Base-by-base conservation (phyloP, 2,329 filamentous ascomycete species). In the Botrytis sinoallii region DNA sequence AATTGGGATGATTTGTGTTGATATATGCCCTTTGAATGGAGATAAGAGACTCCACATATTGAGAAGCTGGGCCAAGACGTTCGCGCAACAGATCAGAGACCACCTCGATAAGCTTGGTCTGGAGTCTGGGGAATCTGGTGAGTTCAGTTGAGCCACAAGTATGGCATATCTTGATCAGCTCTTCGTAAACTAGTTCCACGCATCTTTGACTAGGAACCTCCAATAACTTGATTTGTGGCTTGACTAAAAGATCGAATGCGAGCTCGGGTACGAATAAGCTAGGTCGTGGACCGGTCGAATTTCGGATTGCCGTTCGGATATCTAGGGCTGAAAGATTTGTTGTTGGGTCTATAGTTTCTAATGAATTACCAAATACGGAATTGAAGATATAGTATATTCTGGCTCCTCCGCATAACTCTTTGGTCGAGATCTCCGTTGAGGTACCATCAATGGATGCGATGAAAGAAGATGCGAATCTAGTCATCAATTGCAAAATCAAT, bases 1-100 rank as follows among this genome's bases (percentile, higher is more conserved):
- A 99, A 83, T 99, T 99, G 67, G 96, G 96, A 82, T 99, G 96
- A 81, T 99, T 99, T 60, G 96, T 99, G 85, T 99, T 99, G 85
- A 99, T 98, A 84, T 99, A 99, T 32, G 96, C 96, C 77, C 96
- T 90, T 84, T 99, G 96, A 75, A 99, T 99, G 40, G 96, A 92
- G 77, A 99, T 99, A 75, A 99, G 87, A 59, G 95, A 98, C 83
- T 98, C 96, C 61, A 99, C 96, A 78, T 99, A 99, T 70, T 85
- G 88, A 3, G 95, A 97, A 73, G 93, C 91, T 18, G 96, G 96
- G 2, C 96, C 96, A 9, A 99, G 87, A 75, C 95, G 90, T 84
- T 99, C 96, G 72, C 96, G 91, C 70, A 99, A 87, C 63, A 99
- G 89, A 82, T 99, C 96, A 10, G 96, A 98, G 3, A 99, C 96